Percentiles rank a stretch among this genome's conserved stretches.
Conservation (phyloP, 2,329 filamentous ascomycete species). For the Curvularia lunata region DNA sequence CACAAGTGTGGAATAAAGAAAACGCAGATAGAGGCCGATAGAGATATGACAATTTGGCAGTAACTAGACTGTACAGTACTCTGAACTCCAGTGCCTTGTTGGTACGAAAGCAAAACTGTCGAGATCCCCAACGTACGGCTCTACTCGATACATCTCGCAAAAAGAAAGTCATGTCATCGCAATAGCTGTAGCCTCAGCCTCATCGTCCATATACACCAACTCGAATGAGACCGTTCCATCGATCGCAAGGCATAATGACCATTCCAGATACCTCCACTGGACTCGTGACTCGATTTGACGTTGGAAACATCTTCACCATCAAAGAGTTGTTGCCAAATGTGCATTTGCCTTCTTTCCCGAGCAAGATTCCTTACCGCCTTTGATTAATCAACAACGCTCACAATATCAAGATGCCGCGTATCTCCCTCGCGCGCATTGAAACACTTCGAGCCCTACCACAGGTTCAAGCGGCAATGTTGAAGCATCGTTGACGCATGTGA, state of each 20-base stretch:
- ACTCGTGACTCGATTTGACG: neutral
- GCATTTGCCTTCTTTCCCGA: neutral
- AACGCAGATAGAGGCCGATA: neutral
- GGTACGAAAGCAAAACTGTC: neutral
- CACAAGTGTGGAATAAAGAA: neutral
- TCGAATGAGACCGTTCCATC: neutral
- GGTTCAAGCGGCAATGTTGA: neutral
- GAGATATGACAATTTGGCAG: neutral
- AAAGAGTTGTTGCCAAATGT: too few relatives aligned
- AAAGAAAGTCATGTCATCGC: neutral
- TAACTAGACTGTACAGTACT: neutral
- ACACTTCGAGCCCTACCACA: conserved; percentile 1
- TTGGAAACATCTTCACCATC: neutral
- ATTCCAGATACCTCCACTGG: neutral
- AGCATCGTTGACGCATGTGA: conserved; percentile 3
- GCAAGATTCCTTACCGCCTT: neutral
- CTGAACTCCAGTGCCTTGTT: neutral
- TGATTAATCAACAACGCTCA: neutral
- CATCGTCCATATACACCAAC: neutral
- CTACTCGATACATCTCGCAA: neutral
- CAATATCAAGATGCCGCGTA: neutral
- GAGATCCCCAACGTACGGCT: neutral
- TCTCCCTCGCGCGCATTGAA: neutral
- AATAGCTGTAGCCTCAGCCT: neutral
- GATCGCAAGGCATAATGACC: neutral